These are phyloP conservation scores for Ophiostoma tasmaniense DNA, from an alignment of 2,329 filamentous ascomycete species.

Conservation along the genomic window DNA sequence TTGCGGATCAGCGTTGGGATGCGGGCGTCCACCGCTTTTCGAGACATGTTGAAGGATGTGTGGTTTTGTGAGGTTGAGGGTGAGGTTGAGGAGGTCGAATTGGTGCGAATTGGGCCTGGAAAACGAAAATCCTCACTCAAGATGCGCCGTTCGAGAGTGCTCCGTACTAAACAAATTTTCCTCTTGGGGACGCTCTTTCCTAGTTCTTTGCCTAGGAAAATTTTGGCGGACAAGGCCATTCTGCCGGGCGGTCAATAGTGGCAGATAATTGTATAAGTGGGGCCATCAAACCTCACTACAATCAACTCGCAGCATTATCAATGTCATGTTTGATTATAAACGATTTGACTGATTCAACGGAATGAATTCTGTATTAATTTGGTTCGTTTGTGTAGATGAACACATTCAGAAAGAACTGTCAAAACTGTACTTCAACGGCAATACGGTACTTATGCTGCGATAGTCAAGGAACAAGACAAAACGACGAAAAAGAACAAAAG, in stretches of 20 bases:
- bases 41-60: conserved; percentile 40
- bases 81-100: not conserved
- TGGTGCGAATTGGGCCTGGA: not conserved
- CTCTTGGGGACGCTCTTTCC: not conserved
- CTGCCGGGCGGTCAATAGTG: conserved; percentile 20
- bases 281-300: not conserved
- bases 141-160: not conserved
- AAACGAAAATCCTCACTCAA: not conserved
- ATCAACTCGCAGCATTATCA: not conserved
- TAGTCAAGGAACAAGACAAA: not conserved
- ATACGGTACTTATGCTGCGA: too few relatives aligned
- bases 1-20: conserved; percentile 87
- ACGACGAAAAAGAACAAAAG: not conserved
- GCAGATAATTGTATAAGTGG: conserved; percentile 13
- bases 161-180: conserved; percentile 3
- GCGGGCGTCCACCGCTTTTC: conserved; percentile 66
- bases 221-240: conserved; percentile 21
- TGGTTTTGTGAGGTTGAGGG: not conserved
- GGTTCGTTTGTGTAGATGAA: not conserved
- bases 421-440: not conserved
- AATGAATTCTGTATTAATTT: not conserved
- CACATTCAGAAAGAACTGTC: too few relatives aligned
- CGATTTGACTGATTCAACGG: not conserved
- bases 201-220: conserved; percentile 7
- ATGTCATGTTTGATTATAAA: not conserved